Evolutionary conservation across 1,139 yeast species (phyloP), one percentile per base, ranked within the genome.

Genomic region (Casaregolazyma suthepensis): DNA sequence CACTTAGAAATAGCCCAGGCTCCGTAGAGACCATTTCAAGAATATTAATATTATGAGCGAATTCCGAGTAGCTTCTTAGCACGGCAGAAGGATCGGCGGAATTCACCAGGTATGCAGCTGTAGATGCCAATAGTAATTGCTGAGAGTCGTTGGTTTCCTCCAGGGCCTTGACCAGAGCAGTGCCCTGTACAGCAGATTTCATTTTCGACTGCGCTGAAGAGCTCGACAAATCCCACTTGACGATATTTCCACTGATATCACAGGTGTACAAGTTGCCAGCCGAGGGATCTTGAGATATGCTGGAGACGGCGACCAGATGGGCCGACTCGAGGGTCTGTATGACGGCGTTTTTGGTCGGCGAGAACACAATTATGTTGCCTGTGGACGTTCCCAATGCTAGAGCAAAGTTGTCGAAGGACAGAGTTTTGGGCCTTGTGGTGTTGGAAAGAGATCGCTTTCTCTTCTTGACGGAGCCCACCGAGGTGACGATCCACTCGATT

Each of bases 321-420:
- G 81, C 77, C 13, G 81, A 77, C 9, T 72, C 67, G 45, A 87
- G 71, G 55, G 77, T 83, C 6, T 69, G 71, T 7, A 82, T 65
- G 2, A 86, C 71, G 50, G 80, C 77, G 59, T 83, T 83, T 19
- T 80, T 77, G 43, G 79, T 70, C 3, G 96, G 94, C 0, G 91
- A 81, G 65, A 82, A 89, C 12, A 88, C 65, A 57, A 85, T 70
- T 1, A 85, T 71, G 9, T 79, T 70, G 10, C 96, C 96, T 51
- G 78, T 80, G 52, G 80, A 81, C 57, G 87, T 75, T 48, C 91
- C 87, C 48, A 88, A 64, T 4, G 86, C 82, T 38, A 89, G 71
- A 12, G 81, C 67, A 49, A 71, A 70, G 31, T 71, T 72, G 50
- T 75, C 76, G 31, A 60, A 38, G n/a, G 49, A 37, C 7, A 43